Conservation (phyloP, 495 filamentous ascomycete genomes). For the Durotheca rogersii region DNA sequence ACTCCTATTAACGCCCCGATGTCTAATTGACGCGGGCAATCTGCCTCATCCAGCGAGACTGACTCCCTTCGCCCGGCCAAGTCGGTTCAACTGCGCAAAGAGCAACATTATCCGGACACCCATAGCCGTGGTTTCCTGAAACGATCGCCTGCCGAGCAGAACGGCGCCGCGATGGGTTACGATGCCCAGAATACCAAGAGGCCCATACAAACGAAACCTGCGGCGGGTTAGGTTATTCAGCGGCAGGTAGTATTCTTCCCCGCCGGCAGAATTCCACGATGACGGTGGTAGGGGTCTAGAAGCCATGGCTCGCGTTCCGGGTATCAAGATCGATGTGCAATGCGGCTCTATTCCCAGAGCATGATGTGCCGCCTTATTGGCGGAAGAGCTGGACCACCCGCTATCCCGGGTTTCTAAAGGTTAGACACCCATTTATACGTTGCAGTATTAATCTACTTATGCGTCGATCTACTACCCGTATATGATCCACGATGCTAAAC, state of each 20-base stretch:
- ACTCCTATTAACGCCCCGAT: not conserved
- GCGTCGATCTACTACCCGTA: not conserved
- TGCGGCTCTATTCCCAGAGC: constrained; percentile 2
- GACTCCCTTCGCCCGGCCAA: not conserved
- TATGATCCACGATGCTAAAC: not conserved
- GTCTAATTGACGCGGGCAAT: not conserved
- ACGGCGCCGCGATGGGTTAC: not conserved
- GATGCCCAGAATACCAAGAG: constrained; percentile 5
- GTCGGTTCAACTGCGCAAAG: not conserved
- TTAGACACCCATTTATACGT: not conserved
- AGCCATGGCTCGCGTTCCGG: not conserved
- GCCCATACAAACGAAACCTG: not conserved
- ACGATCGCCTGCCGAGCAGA: not conserved
- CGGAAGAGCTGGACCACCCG: not conserved
- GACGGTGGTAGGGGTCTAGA: constrained; percentile 2
- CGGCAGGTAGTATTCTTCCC: constrained; percentile 2
- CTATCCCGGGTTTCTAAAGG: not conserved
- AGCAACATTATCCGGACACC: not conserved
- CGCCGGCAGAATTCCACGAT: constrained; percentile 8
- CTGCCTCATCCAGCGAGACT: not conserved
- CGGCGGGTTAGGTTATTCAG: constrained; percentile 1
- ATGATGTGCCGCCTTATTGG: not conserved
- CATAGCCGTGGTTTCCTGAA: not conserved
- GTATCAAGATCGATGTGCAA: not conserved
- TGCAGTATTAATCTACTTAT: constrained; percentile 11